Conservation (phyloP, 805 yeast species). For the Candida namnaoensis region DNA sequence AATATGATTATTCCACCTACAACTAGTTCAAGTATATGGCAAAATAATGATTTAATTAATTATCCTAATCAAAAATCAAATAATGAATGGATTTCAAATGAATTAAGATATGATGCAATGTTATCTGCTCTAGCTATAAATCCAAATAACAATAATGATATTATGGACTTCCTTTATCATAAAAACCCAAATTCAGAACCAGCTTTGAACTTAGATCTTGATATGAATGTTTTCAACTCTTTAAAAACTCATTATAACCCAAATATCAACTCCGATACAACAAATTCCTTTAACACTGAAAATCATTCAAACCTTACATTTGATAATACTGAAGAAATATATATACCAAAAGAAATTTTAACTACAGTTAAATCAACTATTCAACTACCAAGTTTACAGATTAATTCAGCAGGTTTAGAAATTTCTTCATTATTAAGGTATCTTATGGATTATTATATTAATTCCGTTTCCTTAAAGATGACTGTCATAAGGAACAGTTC, state of each 20-base stretch:
- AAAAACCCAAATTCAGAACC: neutral
- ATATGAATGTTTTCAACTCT: constrained; percentile 13
- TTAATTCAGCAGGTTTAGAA: constrained; percentile 55
- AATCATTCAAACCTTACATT: constrained; percentile 1
- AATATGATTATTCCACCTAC: too few relatives aligned
- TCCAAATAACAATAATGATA: constrained; percentile 44
- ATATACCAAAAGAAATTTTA: neutral
- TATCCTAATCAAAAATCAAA: constrained; percentile 22
- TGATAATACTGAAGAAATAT: neutral
- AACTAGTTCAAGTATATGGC: too few relatives aligned
- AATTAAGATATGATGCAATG: constrained; percentile 62
- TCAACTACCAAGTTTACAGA: constrained; percentile 14
- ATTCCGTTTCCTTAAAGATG: constrained; percentile 74
- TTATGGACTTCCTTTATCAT: constrained; percentile 42
- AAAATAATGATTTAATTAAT: too few relatives aligned
- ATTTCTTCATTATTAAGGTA: constrained; percentile 67
- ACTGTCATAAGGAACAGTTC: constrained; percentile 62
- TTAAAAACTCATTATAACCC: constrained; percentile 2
- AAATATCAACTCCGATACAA: neutral
- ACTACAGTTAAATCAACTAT: neutral
- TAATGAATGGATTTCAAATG: constrained; percentile 64
- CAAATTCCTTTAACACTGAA: neutral
- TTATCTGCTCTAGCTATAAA: constrained; percentile 63
- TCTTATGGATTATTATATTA: constrained; percentile 60
- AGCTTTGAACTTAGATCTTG: neutral